A percentile compares a stretch with the other conserved stretches of the same genome.
These are phyloP conservation scores for Pholiota molesta DNA, from an alignment of 768 basidiomycete genomes.

Conservation along the genomic window DNA sequence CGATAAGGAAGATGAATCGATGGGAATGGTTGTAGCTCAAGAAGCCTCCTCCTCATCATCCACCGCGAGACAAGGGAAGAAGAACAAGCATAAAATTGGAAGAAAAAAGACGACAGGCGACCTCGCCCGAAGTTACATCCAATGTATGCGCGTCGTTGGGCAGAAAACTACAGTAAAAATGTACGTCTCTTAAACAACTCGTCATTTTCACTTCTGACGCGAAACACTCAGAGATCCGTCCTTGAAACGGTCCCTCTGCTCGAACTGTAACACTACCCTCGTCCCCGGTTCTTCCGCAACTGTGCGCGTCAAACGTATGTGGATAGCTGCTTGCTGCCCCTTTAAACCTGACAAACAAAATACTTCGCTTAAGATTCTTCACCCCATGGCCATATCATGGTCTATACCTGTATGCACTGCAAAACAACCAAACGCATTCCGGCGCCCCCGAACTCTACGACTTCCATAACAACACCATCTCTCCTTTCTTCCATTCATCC, in stretches of 20 bases:
- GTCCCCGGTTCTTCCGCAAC: conserved; percentile 69
- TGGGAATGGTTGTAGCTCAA: background rate
- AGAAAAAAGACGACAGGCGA: conserved; percentile 42
- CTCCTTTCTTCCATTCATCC: background rate
- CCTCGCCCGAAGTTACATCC: conserved; percentile 65
- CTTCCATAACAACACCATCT: background rate
- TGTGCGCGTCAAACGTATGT: conserved; percentile 67
- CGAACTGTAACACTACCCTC: conserved; percentile 63
- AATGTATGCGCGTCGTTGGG: conserved; percentile 70
- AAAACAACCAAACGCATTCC: conserved; percentile 65
- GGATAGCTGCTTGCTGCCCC: background rate
- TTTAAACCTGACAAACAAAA: background rate
- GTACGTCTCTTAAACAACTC: conserved; percentile 42
- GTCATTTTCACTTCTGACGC: background rate
- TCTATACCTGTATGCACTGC: conserved; percentile 64
- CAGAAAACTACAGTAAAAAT: conserved; percentile 79
- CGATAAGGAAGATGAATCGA: background rate
- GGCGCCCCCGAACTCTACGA: conserved; percentile 43
- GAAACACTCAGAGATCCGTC: conserved; percentile 64
- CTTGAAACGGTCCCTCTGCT: conserved; percentile 83
- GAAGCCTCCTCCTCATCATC: too few relatives aligned
- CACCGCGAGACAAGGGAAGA: conserved; percentile 4
- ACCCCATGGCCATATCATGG: conserved; percentile 56
- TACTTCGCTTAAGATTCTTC: conserved; percentile 28
- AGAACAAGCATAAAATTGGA: conserved; percentile 30